Base-by-base conservation (phyloP, 148 eudicot species). In the Fagopyrum esculentum region DNA sequence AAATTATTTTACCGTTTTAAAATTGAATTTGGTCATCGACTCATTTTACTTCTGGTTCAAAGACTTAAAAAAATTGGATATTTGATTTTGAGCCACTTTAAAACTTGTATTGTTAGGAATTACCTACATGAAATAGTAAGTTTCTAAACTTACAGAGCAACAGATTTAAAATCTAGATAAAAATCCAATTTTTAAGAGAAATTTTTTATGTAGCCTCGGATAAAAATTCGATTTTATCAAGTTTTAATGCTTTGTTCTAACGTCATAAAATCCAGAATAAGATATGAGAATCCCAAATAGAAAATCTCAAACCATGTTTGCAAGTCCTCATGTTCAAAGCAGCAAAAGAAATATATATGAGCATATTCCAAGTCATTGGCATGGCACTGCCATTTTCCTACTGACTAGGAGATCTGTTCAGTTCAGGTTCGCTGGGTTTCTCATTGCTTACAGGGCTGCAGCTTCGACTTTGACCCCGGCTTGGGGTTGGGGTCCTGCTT, bases 381-480 rank as follows among this genome's bases (percentile, higher is more conserved):
- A 56, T 56, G 19, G 19, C 61, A 2, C 2, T n/a, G 26, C 61
- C 61, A 56, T 17, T 26, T 56, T 56, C 9, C 61, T 56, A 56
- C 29, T 17, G 26, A 55, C 59, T 55, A 15, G 6, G 22, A 55
- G 13, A 55, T 22, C 60, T 12, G 13, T 55, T n/a, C 22, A 55
- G 22, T 10, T 55, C 3, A 50, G 80, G 78, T 72, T 81, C 81
- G 79, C 82, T 84, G 1, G 78, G 74, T 55, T 54, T 60, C 16
- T 75, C 69, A 63, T 60, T 22, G 12, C 73, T 78, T 30, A 82
- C 69, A 10, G 69, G 87, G 69, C 81, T 83, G 16, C 69, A n/a
- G 77, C 77, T 75, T 61, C 77, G 52, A 46, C 77, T 60, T 12
- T 47, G 84, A 63, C 81, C 80, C 6, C 7, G 52, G 52, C 52